These are phyloP conservation scores for Microdochium trichocladiopsis DNA, from an alignment of 2,329 filamentous ascomycete genomes.

Conservation along the genomic window DNA sequence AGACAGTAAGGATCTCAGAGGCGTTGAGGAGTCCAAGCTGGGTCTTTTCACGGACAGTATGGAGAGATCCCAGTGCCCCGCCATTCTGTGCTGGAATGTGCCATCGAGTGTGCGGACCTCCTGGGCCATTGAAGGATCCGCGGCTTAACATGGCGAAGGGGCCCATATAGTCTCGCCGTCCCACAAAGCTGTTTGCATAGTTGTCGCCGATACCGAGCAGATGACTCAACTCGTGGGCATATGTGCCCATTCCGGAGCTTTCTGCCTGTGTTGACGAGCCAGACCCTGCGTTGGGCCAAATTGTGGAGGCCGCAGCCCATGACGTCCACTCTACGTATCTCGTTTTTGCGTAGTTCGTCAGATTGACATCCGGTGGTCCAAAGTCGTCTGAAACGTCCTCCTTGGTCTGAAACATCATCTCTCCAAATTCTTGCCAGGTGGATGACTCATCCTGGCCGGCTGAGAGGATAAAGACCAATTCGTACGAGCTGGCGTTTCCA, in stretches of 20 bases:
- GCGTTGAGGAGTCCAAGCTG: conserved; percentile 39
- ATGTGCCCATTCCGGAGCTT: conserved; percentile 44
- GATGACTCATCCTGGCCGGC: conserved; percentile 48
- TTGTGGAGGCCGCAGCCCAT: conserved; percentile 40
- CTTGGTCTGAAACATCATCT: conserved; percentile 40
- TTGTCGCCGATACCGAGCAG: conserved; percentile 46
- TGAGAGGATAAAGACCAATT: conserved; percentile 46
- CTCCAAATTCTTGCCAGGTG: conserved; percentile 49
- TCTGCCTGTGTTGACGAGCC: conserved; percentile 47
- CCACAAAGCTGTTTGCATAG: conserved; percentile 45
- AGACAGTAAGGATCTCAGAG: conserved; percentile 35
- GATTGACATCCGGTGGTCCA: conserved; percentile 34
- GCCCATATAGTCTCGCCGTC: conserved; percentile 39
- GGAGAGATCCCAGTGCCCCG: conserved; percentile 40
- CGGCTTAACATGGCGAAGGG: conserved; percentile 46
- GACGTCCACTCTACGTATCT: conserved; percentile 47
- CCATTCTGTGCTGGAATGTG: conserved; percentile 42
- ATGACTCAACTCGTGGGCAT: conserved; percentile 45
- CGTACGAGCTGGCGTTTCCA: conserved; percentile 35
- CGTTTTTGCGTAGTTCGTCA: conserved; percentile 39
- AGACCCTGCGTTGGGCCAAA: conserved; percentile 46
- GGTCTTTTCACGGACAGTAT: conserved; percentile 45
- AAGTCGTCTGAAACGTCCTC: conserved; percentile 41
- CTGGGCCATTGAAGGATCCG: conserved; percentile 45
- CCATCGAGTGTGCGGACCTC: conserved; percentile 44